Evolutionary conservation across 352 stramenopile species (phyloP), one percentile per base, ranked within the genome.

Genomic region (Discostella stelligera): DNA sequence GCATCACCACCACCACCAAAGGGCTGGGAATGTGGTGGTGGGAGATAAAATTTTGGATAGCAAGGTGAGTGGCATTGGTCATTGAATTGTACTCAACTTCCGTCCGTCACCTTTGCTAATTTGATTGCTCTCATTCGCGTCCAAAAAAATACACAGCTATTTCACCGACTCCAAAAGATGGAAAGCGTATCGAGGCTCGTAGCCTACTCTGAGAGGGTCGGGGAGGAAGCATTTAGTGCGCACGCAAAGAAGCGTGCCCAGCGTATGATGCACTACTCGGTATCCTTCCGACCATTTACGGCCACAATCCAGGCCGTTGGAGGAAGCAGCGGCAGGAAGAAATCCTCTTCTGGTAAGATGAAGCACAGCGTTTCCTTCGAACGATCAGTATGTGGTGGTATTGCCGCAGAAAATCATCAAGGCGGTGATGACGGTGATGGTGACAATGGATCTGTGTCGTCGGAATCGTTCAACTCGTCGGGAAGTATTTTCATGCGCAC

Each of bases 401-500:
- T 53, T 44, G 20, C 23, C 20, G 39, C 27, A 11, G 16, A 39
- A 14, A 49, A 65, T 20, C 37, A 32, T 32, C 27, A 2, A 32
- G 53, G 60, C 10, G 39, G 49, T 54, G 27, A 13, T 27, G 25
- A 49, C 18, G 41, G 60, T n/a, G 58, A 52, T 46, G 69, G 48
- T 10, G 75, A 80, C 13, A 54, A 76, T 27, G 80, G 74, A 11
- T 80, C 74, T 16, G 27, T 76, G 8, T 78, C 76, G 4, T 67
- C 71, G 13, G 46, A 68, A 46, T 74, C 77, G 6, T 58, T 73
- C 0, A 66, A 69, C 16, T 67, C 76, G 46, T 68, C 69, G 2
- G 66, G 66, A 27, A 86, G 69, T 50, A 82, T 89, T 2, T 92
- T 93, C 69, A 94, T 95, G 89, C 94, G 90, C 75, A 95, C 90